These are phyloP conservation scores for Ustilago trichophora DNA, from an alignment of 1,284 basidiomycete genomes.

Conservation along the genomic window DNA sequence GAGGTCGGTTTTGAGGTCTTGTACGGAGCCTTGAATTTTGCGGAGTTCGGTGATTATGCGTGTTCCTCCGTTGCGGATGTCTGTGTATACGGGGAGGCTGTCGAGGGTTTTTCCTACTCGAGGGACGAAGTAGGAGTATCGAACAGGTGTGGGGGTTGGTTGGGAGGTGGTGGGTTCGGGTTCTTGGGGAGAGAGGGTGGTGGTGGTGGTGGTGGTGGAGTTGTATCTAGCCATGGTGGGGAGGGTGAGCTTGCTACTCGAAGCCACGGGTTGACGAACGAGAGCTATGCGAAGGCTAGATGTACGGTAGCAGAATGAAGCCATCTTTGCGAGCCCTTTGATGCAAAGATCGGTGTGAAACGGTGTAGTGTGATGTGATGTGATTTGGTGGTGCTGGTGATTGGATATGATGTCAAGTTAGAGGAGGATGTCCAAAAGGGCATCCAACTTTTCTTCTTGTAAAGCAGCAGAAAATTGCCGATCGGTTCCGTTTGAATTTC, in stretches of 20 bases:
- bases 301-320: slow-evolving; percentile 19
- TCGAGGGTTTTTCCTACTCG: slow-evolving; percentile 46
- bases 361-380: no score
- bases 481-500: no score
- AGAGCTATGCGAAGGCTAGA: neutral
- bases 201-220: slow-evolving; percentile 4
- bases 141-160: slow-evolving; percentile 13
- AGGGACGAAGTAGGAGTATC: slow-evolving; percentile 53
- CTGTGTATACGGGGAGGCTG: slow-evolving; percentile 54
- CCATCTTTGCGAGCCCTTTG: no score
- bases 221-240: slow-evolving; percentile 2
- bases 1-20: slow-evolving; percentile 33
- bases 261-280: slow-evolving; percentile 11
- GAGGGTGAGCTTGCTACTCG: slow-evolving; percentile 16
- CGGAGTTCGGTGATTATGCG: slow-evolving; percentile 49
- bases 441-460: no score
- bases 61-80: slow-evolving; percentile 45
- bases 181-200: neutral
- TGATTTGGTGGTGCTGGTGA: no score
- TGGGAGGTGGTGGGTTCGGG: neutral
- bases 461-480: no score
- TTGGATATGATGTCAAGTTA: no score
- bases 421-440: no score
- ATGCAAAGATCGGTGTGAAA: no score
- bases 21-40: slow-evolving; percentile 48